A percentile compares a stretch with the other conserved stretches of the same genome.
phyloP scores from a whole-genome alignment of 2,329 filamentous ascomycete species.

The Aspergillus candidus region DNA sequence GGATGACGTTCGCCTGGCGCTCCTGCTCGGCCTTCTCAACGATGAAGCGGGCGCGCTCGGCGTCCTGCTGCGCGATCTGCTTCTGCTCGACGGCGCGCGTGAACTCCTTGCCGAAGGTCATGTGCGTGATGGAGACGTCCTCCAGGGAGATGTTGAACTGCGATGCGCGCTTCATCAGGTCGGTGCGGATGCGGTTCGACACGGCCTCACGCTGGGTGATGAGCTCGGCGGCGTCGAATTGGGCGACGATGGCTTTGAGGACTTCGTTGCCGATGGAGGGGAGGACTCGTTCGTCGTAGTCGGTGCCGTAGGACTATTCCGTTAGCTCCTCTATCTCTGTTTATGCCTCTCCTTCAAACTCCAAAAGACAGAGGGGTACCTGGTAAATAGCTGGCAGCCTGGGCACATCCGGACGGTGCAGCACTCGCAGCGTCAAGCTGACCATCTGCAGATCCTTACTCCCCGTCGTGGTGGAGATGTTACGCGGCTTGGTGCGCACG shows the following conservation, averaged over 20 bases:
- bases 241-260: conserved; percentile 94
- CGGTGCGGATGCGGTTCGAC: conserved; percentile 84
- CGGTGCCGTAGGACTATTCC: conserved; percentile 80
- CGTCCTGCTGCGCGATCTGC: conserved; percentile 99
- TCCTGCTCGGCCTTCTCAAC: conserved; percentile 99
- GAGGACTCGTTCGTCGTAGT: conserved; percentile 97
- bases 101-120: conserved; percentile 99
- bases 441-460: conserved; percentile 99
- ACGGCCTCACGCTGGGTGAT: conserved; percentile 99
- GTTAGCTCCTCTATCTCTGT: too few relatives aligned
- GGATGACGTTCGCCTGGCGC: conserved; percentile 95
- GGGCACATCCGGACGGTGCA: conserved; percentile 91
- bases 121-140: conserved; percentile 98
- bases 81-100: conserved; percentile 99
- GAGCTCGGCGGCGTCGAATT: conserved; percentile 96
- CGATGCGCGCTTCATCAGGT: conserved; percentile 83
- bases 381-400: conserved; percentile 96
- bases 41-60: conserved; percentile 93
- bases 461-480: conserved; percentile 94
- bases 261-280: conserved; percentile 99
- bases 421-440: conserved; percentile 88
- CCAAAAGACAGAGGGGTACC: conserved; percentile 44
- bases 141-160: conserved; percentile 99
- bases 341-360: background rate
- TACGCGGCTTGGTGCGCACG: conserved; percentile 93